Conservation (phyloP, 208 protist genomes). For the Entamoeba nuttalli region DNA sequence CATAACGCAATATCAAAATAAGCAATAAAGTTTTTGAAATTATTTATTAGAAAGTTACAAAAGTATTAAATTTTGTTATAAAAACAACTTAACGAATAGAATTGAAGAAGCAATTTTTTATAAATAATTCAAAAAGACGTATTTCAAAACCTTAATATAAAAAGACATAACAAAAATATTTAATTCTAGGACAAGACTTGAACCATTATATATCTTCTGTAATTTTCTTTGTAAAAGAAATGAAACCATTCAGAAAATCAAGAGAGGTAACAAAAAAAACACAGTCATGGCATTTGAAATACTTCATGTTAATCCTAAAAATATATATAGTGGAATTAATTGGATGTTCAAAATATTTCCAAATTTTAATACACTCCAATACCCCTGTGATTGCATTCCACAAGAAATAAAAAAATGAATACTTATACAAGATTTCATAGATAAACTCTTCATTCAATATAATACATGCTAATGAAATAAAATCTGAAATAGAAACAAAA, state of each 20-base stretch:
- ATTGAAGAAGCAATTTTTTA: too few species aligned
- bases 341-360: background rate
- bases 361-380: background rate
- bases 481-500: background rate
- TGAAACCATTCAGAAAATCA: background rate
- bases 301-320: background rate
- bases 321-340: background rate
- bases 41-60: too few species aligned
- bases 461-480: background rate
- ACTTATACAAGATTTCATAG: background rate
- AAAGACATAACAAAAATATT: too few species aligned
- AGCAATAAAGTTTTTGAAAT: too few species aligned
- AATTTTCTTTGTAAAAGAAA: background rate
- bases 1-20: too few species aligned
- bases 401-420: background rate
- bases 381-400: background rate
- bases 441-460: background rate
- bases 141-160: too few species aligned
- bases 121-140: too few species aligned
- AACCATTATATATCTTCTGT: background rate
- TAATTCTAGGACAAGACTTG: background rate
- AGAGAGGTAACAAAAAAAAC: background rate
- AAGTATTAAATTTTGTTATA: too few species aligned
- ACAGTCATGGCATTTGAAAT: background rate
- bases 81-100: too few species aligned